Evolutionary conservation across 192 early-diverging fungal species (phyloP).

Genomic region (Martensiomyces pterosporus): DNA sequence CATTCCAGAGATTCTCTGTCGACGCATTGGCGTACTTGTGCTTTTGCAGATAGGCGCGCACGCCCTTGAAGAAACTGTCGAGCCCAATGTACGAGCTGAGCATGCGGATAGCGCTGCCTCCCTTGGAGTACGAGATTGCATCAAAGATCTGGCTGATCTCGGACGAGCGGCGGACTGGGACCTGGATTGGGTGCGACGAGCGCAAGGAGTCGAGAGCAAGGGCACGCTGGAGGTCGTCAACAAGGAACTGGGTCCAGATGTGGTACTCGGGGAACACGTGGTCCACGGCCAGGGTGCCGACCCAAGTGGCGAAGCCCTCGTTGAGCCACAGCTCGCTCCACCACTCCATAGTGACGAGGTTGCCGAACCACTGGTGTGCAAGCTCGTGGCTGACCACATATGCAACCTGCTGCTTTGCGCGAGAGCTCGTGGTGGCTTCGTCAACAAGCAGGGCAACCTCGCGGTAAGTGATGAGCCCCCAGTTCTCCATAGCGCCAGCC

Average conservation of each 20-base stretch:
- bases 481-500: constrained; percentile 94
- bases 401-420: constrained; percentile 77
- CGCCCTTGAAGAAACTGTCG: constrained; percentile 66
- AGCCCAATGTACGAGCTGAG: constrained; percentile 70
- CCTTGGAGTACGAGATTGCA: constrained; percentile 87
- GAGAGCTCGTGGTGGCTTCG: constrained; percentile 66
- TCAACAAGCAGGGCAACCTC: constrained; percentile 82
- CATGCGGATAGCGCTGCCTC: constrained; percentile 93
- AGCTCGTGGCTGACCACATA: constrained; percentile 90
- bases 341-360: constrained; percentile 96
- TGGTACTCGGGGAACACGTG: constrained; percentile 93
- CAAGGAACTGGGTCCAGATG: constrained; percentile 84
- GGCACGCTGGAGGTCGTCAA: constrained; percentile 70
- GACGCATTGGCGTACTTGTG: constrained; percentile 83
- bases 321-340: constrained; percentile 96
- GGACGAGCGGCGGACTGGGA: constrained; percentile 73
- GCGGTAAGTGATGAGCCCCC: constrained; percentile 93
- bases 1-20: constrained; percentile 85
- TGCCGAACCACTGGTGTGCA: constrained; percentile 90
- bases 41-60: constrained; percentile 73
- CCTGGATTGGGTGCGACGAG: constrained; percentile 90
- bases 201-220: constrained; percentile 78
- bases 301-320: constrained; percentile 97
- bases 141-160: constrained; percentile 96
- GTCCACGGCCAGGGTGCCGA: constrained; percentile 83